Base-by-base conservation (phyloP, 352 stramenopile genomes). In the Phytophthora litchii region DNA sequence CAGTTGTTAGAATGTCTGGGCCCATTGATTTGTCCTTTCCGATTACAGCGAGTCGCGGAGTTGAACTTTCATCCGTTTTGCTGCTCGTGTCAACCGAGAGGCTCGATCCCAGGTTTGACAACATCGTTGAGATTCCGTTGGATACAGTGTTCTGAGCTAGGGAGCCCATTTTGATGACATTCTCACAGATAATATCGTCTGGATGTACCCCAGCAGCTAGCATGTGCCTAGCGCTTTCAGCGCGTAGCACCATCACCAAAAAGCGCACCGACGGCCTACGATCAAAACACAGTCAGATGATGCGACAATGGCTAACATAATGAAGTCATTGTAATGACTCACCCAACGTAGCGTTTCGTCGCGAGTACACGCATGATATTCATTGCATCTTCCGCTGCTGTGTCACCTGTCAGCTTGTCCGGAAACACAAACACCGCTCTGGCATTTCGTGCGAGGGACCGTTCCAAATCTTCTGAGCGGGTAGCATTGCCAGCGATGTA, bases 121-220 rank as follows among this genome's bases (percentile, higher is more conserved):
- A 62, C 76, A 96, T 87, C 3, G 89, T 96, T 4, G 84, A 92
- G 11, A 89, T 76, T 0, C 89, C 89, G 16, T 88, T 84, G 3
- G 83, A 86, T 10, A 91, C 59, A 11, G 78, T 58, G 32, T 81
- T 94, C 20, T 93, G 86, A 17, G 89, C 87, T n/a, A 96, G 46
- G 13, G 85, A 78, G 3, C 85, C 87, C 83, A 95, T 94, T 41
- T 94, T 94, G 53, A 96, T 90, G 21, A 91, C 78, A 53, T 96
- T 91, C 41, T 96, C 83, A 38, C 89, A 96, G 32, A 96, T 81
- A 29, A 96, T 76, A 25, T 93, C 80, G 54, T 96, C 81, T 3
- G 78, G 65, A 36, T 80, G 72, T n/a, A 94, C 76, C 11, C 83
- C 85, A 12, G 83, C 79, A 19, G 89, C 80, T 17, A 91, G 62